phyloP scores from a whole-genome alignment of 129 eudicot species.

The Lactuca saligna region DNA sequence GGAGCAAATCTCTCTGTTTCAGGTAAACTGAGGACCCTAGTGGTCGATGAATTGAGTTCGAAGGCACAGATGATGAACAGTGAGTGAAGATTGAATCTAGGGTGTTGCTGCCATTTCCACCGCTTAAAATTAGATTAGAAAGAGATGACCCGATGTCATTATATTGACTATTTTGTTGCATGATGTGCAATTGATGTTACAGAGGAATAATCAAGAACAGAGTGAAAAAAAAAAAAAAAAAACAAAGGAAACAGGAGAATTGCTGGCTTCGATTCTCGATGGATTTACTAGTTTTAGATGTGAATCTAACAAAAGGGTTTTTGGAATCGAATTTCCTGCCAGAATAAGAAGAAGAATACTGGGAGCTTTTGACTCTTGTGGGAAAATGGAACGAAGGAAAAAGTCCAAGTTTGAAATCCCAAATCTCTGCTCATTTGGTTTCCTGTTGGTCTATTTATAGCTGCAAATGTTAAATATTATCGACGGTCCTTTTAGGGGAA shows the following conservation, averaged over 20 bases:
- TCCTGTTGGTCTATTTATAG: conserved; percentile 53
- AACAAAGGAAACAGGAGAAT: conserved; percentile 43
- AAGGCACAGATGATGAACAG: conserved; percentile 31
- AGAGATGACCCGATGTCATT: conserved; percentile 52
- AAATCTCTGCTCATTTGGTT: conserved; percentile 24
- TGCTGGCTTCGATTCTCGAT: conserved; percentile 1
- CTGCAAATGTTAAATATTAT: conserved; percentile 27
- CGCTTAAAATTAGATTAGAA: conserved; percentile 62
- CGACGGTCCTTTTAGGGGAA: conserved; percentile 6
- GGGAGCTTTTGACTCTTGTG: conserved; percentile 24
- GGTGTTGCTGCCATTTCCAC: conserved; percentile 56
- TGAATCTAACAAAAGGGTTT: conserved; percentile 9
- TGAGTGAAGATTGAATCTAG: conserved; percentile 75
- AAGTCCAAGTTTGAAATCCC: conserved; percentile 16
- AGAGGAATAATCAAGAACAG: conserved; percentile 20
- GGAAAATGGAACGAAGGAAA: conserved; percentile 30
- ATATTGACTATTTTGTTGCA: conserved; percentile 41
- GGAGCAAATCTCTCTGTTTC: conserved; percentile 72
- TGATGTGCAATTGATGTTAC: conserved; percentile 29
- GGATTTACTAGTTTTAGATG: conserved; percentile 10
- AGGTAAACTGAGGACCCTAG: conserved; percentile 79
- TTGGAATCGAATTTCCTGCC: conserved; percentile 1
- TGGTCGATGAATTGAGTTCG: conserved; percentile 41
- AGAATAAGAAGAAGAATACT: conserved; percentile 10
- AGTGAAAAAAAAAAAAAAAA: conserved; percentile 29